Evolutionary conservation across 2,329 filamentous ascomycete species (phyloP), one percentile per base, ranked within the genome.

Genomic region (Corinectria fuckeliana): DNA sequence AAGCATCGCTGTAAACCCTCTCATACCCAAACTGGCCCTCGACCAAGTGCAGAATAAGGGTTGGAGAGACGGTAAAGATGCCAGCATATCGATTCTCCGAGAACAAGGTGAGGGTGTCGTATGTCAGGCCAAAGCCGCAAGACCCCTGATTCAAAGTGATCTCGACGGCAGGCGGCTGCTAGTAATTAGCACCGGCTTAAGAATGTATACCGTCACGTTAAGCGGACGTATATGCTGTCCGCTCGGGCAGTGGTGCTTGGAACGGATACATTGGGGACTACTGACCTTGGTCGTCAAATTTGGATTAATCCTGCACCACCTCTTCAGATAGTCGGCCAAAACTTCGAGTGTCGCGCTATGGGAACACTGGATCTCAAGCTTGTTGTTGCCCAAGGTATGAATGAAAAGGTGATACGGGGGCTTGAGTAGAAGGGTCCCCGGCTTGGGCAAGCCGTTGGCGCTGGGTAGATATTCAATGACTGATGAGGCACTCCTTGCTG

Each of bases 321-420:
- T 77, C 67, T 76, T 77, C 2, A 84, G 67, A 57, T 84, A 85
- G 1, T 77, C 75, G 3, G 74, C 72, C 6, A 85, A 64, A 14
- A 83, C 69, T 51, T 79, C 71, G 25, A 84, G 66, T 0, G 78
- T 80, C 4, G 76, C 76, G 38, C 76, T 77, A 67, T 85, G 82
- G 48, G 80, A 84, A 50, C 78, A 75, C 48, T 82, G 76, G 10
- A 85, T 69, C 47, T 78, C 76, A 9, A 84, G 72, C 20, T 64
- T 67, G 8, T 64, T 61, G 5, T 60, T 64, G 16, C 71, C 69
- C 10, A 65, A 62, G 9, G 72, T 69, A 18, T 71, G 64, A 4
- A 84, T 71, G 13, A 76, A 73, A 5, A 85, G 71, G 51, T 82
- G 75, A 62, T 84, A 84, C 0, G 82, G 82, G 1, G 82, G 79